Base-by-base conservation (phyloP, 345 rosid genomes). In the Lepidium didymum region DNA sequence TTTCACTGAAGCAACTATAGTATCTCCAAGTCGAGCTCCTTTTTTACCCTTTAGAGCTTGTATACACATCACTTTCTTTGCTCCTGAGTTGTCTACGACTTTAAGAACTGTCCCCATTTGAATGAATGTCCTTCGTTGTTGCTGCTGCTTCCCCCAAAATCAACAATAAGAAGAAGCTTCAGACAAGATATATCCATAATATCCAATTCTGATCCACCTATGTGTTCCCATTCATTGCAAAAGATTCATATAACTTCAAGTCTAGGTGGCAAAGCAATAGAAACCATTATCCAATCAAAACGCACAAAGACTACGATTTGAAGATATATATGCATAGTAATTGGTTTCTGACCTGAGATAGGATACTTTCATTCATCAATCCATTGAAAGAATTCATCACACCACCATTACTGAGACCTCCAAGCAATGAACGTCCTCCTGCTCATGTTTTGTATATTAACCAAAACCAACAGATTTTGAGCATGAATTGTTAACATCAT, bases 31-130 rank as follows among this genome's bases (percentile, higher is more conserved):
- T 52, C 90, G 69, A 4, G 96, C 99, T 49, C 95, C 97, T 73
- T 85, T 91, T 77, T 80, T 87, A 3, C 88, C 86, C 64, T 80
- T 84, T 47, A 91, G 37, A 16, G 96, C 82, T 80, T 89, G 97
- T 49, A 89, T 86, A 77, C 99, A 95, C 93, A 74, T 89, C 41
- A 89, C 92, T 76, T 86, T 95, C 67, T 91, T 87, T 0, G 94
- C 97, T 1, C 97, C 96, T 0, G 96, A 95, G 67, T 87, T 94
- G 81, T 95, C 97, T 61, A 81, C 91, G 2, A 87, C 96, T 77
- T 95, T 85, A 31, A 89, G 90, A 56, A 89, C 85, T 0, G 88
- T 91, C 57, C 97, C 85, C 90, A 91, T 95, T 78, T 95, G 97
- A 56, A 86, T 86, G 53, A 95, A 91, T 51, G 90, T 89, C 81